Evolutionary conservation across 148 eudicot species (phyloP).

Genomic region (Nyssa sinensis): DNA sequence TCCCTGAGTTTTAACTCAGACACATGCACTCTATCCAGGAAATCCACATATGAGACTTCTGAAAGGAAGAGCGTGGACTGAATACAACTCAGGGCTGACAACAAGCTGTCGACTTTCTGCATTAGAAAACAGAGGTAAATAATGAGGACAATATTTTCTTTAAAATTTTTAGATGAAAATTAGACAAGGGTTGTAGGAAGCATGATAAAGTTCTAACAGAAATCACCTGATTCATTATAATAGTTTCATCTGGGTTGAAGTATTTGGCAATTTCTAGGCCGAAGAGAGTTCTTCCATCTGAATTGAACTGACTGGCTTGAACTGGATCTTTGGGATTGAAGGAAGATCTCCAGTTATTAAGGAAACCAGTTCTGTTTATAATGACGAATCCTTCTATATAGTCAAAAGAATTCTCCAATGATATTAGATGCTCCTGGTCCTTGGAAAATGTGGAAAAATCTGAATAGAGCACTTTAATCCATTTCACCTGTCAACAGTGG

Average conservation of each 20-base stretch:
- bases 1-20: slow-evolving; percentile 70
- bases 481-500: slow-evolving; percentile 64
- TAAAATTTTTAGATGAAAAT: no score
- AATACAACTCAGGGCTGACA: slow-evolving; percentile 52
- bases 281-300: slow-evolving; percentile 78
- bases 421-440: slow-evolving; percentile 86
- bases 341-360: slow-evolving; percentile 79
- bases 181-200: neutral
- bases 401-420: slow-evolving; percentile 60
- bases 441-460: slow-evolving; percentile 69
- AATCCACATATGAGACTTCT: slow-evolving; percentile 72
- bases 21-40: slow-evolving; percentile 80
- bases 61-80: slow-evolving; percentile 56
- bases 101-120: slow-evolving; percentile 53
- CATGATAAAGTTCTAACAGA: neutral
- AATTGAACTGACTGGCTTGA: slow-evolving; percentile 61
- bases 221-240: slow-evolving; percentile 57
- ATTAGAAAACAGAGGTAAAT: slow-evolving; percentile 21
- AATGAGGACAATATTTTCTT: neutral
- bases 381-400: slow-evolving; percentile 91
- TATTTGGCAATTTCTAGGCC: slow-evolving; percentile 93
- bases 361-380: slow-evolving; percentile 77
- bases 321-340: slow-evolving; percentile 79
- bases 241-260: slow-evolving; percentile 51
- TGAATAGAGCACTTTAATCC: slow-evolving; percentile 83